Evolutionary conservation across 2,329 filamentous ascomycete species (phyloP).

Genomic region (Neophaeococcomyces aloes): DNA sequence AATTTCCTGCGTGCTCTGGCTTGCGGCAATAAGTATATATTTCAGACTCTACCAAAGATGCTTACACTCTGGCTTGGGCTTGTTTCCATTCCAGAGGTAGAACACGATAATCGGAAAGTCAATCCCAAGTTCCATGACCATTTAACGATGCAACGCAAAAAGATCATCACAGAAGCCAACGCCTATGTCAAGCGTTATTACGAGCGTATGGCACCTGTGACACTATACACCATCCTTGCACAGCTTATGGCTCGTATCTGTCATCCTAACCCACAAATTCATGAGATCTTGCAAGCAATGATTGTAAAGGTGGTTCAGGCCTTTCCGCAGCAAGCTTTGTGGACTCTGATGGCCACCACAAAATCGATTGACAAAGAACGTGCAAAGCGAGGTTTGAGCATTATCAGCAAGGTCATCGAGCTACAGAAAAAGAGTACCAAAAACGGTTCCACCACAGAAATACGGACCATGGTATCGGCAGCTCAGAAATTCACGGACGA

Average conservation of each 20-base stretch:
- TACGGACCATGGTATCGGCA: conserved; percentile 61
- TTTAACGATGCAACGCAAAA: conserved; percentile 43
- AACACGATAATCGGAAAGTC: conserved; percentile 41
- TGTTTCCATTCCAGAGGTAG: conserved; percentile 61
- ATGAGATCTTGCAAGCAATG: conserved; percentile 64
- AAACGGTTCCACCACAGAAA: conserved; percentile 41
- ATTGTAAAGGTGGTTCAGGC: conserved; percentile 74
- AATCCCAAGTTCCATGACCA: conserved; percentile 39
- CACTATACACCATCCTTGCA: conserved; percentile 57
- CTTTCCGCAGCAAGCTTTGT: conserved; percentile 86
- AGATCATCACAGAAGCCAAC: conserved; percentile 60
- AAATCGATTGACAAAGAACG: conserved; percentile 69
- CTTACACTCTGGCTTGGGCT: conserved; percentile 92
- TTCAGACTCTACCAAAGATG: conserved; percentile 83
- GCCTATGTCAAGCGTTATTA: conserved; percentile 71
- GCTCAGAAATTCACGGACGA: conserved; percentile 78
- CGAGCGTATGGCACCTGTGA: conserved; percentile 35
- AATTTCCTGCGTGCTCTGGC: conserved; percentile 82
- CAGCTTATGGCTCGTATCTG: conserved; percentile 95
- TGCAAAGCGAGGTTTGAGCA: conserved; percentile 39
- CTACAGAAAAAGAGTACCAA: conserved; percentile 36
- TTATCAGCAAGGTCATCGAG: conserved; percentile 33
- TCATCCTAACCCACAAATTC: conserved; percentile 69
- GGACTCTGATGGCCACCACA: conserved; percentile 79
- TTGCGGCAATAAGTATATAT: conserved; percentile 88